Evolutionary conservation across 441 rosid genomes (phyloP), one percentile per base, ranked within the genome.

Genomic region (Gossypium aridum): DNA sequence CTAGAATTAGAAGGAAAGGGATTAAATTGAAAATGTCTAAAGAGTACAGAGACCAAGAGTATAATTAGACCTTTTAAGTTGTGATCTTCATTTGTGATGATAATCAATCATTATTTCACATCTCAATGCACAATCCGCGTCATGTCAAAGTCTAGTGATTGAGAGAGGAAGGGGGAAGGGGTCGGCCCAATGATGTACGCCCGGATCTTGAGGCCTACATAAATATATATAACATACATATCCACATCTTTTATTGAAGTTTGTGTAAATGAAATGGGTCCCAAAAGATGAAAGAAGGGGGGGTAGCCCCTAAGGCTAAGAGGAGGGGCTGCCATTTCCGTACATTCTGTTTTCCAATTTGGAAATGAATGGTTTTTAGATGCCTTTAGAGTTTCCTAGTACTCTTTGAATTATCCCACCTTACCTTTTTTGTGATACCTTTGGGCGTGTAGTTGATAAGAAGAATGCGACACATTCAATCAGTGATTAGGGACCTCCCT

Each of bases 221-320:
- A 34, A 34, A 34, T 34, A 17, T 19, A n/a, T 2, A 54, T 62
- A 47, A 8, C 3, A 8, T 56, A 22, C 14, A 25, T 60, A 60
- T 60, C 64, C 65, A 74, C 82, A 76, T 79, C 79, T 81, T 81
- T 81, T 78, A 77, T 60, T 78, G 78, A 74, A 75, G 71, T 57
- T 64, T 39, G 69, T n/a, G 74, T 75, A 66, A 79, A 73, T 28
- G 72, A 34, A n/a, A 23, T 22, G 83, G 83, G 84, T 16, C 80
- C 84, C 83, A 9, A n/a, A 68, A 9, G n/a, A 26, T 22, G 23
- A 7, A 60, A 7, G 37, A 31, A 31, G 51, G 7, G 49, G 17
- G 17, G 22, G 59, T 6, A 45, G 34, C 37, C 56, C 37, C 37
- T 31, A 31, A 31, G 7, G 7, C 71, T 66, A 13, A 13, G 31